A percentile compares a stretch with the other conserved stretches of the same genome.
Conservation (phyloP, 1,139 yeast species). For the Diutina catenulata region DNA sequence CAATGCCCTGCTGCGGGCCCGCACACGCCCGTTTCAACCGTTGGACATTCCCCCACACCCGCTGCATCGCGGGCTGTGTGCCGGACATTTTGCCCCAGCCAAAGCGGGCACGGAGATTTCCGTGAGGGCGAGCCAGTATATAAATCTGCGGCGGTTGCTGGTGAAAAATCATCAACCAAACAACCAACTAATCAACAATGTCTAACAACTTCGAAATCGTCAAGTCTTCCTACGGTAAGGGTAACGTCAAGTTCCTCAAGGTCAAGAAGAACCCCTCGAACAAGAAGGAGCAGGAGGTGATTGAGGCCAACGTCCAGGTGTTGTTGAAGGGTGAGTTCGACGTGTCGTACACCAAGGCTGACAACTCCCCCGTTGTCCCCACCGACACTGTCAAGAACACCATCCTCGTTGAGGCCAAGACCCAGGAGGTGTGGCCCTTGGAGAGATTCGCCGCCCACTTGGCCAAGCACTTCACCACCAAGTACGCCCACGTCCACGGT, state of each 20-base stretch:
- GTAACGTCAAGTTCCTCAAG: constrained; percentile 80
- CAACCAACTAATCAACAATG: neutral
- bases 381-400: constrained; percentile 93
- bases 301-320: constrained; percentile 73
- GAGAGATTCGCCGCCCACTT: constrained; percentile 82
- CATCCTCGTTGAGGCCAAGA: constrained; percentile 69
- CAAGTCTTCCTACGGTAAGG: constrained; percentile 62
- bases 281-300: constrained; percentile 63
- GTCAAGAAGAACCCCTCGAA: constrained; percentile 66
- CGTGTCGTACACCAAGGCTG: constrained; percentile 72
- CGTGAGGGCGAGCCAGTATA: neutral
- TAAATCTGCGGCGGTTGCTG: neutral
- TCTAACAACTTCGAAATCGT: constrained; percentile 9
- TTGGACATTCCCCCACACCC: no score
- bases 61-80: no score
- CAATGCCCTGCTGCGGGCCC: no score
- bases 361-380: constrained; percentile 80
- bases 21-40: no score
- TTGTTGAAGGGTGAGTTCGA: constrained; percentile 72
- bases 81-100: neutral
- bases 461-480: constrained; percentile 66
- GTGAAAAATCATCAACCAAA: neutral
- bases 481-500: constrained; percentile 67
- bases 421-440: constrained; percentile 74
- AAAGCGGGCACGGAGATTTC: constrained; percentile 1